phyloP scores from a whole-genome alignment of 306 rosid species.

The Vigna hirtella region DNA sequence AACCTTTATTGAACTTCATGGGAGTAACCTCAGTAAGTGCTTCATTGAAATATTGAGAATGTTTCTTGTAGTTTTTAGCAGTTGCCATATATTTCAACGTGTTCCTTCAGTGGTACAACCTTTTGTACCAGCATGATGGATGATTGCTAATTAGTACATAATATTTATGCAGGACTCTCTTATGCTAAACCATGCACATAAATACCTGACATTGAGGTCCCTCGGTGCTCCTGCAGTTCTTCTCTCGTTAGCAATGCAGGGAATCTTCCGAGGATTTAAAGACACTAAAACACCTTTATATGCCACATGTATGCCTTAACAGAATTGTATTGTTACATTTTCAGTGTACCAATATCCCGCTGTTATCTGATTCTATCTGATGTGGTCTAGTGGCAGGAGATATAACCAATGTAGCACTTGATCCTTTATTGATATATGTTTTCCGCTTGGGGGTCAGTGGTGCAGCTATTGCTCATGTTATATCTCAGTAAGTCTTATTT shows the following conservation, averaged over 20 bases:
- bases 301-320: conserved; percentile 63
- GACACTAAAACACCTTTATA: conserved; percentile 85
- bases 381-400: conserved; percentile 73
- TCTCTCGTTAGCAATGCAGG: conserved; percentile 88
- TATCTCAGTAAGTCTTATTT: conserved; percentile 71
- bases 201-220: conserved; percentile 74
- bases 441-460: conserved; percentile 71
- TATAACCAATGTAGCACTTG: conserved; percentile 71
- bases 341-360: neutral
- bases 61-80: conserved; percentile 6
- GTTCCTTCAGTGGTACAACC: neutral
- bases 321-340: conserved; percentile 1
- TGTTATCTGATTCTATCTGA: conserved; percentile 22
- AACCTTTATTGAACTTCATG: conserved; percentile 75
- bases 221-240: conserved; percentile 91
- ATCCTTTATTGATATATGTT: conserved; percentile 69
- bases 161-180: conserved; percentile 69
- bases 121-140: conserved; percentile 25
- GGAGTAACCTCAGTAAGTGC: conserved; percentile 70
- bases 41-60: neutral
- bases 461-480: conserved; percentile 89
- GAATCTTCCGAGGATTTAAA: conserved; percentile 84
- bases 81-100: conserved; percentile 8
- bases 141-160: neutral
- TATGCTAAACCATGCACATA: conserved; percentile 68